Percentiles rank a stretch among this genome's conserved stretches.
Conservation (phyloP, 2,329 filamentous ascomycete genomes). For the Botryosphaeria dothidea region DNA sequence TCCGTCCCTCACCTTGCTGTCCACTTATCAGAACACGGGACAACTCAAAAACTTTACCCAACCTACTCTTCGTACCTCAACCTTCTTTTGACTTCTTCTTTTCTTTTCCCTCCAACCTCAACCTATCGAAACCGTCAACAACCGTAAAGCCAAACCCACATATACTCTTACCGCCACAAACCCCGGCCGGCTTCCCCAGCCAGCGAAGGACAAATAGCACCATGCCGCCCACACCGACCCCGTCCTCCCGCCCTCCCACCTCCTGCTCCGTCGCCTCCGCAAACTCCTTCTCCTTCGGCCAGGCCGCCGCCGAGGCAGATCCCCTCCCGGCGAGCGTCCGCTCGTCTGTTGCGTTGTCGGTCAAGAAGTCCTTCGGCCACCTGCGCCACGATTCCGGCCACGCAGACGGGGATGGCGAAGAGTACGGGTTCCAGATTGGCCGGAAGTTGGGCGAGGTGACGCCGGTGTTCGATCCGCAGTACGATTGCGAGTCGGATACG, state of each 20-base stretch:
- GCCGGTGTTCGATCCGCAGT: not conserved
- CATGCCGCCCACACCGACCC: not conserved
- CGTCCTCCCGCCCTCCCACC: not conserved
- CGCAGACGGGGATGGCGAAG: not conserved
- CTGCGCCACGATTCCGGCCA: not conserved
- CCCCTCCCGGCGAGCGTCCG: not conserved
- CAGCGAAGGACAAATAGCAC: not conserved
- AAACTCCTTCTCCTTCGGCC: not conserved
- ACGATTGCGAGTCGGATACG: no score
- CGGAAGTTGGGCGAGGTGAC: not conserved
- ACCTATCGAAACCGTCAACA: not conserved
- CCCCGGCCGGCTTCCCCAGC: no score
- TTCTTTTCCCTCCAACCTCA: not conserved
- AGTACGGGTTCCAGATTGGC: not conserved
- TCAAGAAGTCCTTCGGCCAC: not conserved
- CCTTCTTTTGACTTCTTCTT: no score
- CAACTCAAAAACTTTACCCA: not conserved
- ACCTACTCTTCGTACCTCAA: not conserved
- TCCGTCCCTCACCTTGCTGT: no score
- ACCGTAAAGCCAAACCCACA: no score
- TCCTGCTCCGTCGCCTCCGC: not conserved
- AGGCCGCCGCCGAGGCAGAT: not conserved
- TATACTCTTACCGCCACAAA: no score
- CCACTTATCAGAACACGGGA: no score
- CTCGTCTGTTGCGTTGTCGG: not conserved